Evolutionary conservation across 2,329 filamentous ascomycete species (phyloP).

Genomic region (Talaromyces albobiverticillius): DNA sequence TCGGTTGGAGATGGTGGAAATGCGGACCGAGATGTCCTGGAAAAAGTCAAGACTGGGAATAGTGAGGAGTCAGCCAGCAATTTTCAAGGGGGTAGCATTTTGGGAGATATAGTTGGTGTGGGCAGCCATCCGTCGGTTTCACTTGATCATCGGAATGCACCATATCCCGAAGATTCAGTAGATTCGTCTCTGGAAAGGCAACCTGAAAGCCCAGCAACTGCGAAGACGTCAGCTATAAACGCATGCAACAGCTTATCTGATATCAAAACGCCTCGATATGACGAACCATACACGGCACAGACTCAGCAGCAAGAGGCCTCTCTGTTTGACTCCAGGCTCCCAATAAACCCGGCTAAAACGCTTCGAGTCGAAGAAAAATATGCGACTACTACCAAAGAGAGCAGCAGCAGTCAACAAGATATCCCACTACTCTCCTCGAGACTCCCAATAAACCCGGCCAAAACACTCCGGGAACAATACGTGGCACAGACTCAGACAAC

Average conservation of each 20-base stretch:
- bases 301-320: background rate
- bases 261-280: background rate
- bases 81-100: slow-evolving; percentile 12
- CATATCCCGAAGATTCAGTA: background rate
- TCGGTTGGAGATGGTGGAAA: slow-evolving; percentile 7
- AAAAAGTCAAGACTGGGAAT: background rate
- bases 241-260: background rate
- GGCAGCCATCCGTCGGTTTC: slow-evolving; percentile 21
- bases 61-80: slow-evolving; percentile 2
- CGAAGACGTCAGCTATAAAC: slow-evolving; percentile 16
- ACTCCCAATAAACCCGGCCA: no score
- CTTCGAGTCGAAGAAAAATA: no score
- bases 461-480: no score
- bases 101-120: slow-evolving; percentile 24
- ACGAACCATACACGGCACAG: no score
- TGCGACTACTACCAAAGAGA: slow-evolving; percentile 18
- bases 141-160: slow-evolving; percentile 1
- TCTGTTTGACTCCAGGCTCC: slow-evolving; percentile 7
- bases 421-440: slow-evolving; percentile 7
- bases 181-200: slow-evolving; percentile 12
- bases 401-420: background rate
- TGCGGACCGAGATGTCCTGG: slow-evolving; percentile 17
- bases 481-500: no score
- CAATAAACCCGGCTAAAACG: slow-evolving; percentile 14
- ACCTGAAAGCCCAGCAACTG: background rate